A percentile compares a stretch with the other conserved stretches of the same genome.
Conservation (phyloP, 768 basidiomycete genomes). For the Fomitopsis serialis region DNA sequence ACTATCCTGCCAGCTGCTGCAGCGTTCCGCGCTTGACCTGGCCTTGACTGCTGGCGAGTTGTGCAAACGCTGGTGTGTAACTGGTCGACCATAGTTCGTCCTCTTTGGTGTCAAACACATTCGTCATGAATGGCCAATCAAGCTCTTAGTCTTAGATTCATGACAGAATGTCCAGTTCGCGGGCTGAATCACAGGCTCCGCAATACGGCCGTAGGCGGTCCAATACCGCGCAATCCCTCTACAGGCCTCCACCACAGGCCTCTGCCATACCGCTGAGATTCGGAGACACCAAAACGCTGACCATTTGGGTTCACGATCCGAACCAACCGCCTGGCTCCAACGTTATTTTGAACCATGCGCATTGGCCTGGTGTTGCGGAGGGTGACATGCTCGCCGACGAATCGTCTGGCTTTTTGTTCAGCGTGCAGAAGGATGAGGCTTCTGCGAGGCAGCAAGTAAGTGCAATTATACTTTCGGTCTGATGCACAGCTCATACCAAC, state of each 20-base stretch:
- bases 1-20: no score
- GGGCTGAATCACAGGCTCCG: constrained; percentile 58
- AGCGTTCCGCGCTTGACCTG: no score
- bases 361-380: constrained; percentile 74
- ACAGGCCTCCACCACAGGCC: constrained; percentile 36
- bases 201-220: constrained; percentile 59
- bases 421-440: constrained; percentile 60
- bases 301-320: constrained; percentile 70
- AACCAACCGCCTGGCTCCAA: constrained; percentile 42
- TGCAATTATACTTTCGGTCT: constrained; percentile 7
- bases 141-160: not conserved
- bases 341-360: constrained; percentile 66
- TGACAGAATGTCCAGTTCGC: constrained; percentile 46
- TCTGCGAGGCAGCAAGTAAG: constrained; percentile 62
- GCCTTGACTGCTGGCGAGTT: no score
- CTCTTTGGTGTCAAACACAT: not conserved
- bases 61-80: no score
- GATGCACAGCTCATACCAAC: not conserved
- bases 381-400: constrained; percentile 61
- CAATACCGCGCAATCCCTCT: constrained; percentile 67
- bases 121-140: not conserved
- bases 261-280: constrained; percentile 39
- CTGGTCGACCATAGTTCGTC: not conserved
- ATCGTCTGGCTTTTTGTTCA: constrained; percentile 51
- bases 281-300: constrained; percentile 60